Base-by-base conservation (phyloP, 345 rosid species). In the Limnanthes douglasii region DNA sequence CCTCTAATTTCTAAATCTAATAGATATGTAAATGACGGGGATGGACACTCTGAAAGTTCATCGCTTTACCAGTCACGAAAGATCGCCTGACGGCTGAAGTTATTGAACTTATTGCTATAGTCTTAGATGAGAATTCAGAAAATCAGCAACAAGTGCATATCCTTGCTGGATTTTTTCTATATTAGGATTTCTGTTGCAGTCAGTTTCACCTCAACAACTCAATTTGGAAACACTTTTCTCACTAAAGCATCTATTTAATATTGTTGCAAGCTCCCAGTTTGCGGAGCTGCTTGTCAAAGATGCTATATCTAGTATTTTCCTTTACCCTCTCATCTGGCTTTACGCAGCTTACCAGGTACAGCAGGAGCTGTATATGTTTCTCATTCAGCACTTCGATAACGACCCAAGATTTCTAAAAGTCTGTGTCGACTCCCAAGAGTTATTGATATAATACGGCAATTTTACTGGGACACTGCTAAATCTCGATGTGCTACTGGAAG, bases 81-180 rank as follows among this genome's bases (percentile, higher is more conserved):
- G 95, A 82, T 53, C 93, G 93, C 36, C 43, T 73, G 62, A 78
- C 80, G 14, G 97, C 97, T 32, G 97, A 82, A 68, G 94, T 82
- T 41, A 63, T 82, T 53, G 95, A 82, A 45, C 93, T 86, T 54
- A 76, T 86, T 51, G 86, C 95, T 63, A 82, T 88, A 37, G 83
- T 86, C 40, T 68, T 86, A 32, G 93, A 86, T 57, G 97, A 86
- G 43, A 82, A 86, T 63, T 62, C 81, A 41, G 76, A 75, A 60
- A 86, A 82, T 59, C 95, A 75, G 60, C 88, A 82, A 50, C 95
- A 86, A 53, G 82, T 86, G 95, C 78, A 73, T 65, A 68, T 78
- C 57, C 88, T 86, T 46, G 75, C 86, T 31, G 97, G 97, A 60
- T 86, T 86, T n/a, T n/a, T 53, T 57, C 77, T 31, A 62, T 86